Conservation (phyloP, 495 filamentous ascomycete genomes). For the Haplographium delicatum region DNA sequence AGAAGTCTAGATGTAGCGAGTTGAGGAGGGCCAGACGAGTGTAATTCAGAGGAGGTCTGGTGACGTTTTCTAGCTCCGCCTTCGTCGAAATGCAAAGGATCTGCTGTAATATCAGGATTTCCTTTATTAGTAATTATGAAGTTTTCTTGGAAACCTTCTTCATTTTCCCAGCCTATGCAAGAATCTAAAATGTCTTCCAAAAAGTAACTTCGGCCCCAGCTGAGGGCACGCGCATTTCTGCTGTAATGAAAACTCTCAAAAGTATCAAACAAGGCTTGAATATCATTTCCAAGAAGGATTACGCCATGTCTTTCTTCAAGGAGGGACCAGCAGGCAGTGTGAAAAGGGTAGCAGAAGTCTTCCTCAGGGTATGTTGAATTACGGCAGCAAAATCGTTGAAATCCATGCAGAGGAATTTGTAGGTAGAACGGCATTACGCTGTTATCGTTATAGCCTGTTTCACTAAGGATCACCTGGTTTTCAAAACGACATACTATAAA, state of each 20-base stretch:
- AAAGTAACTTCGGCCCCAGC: slow-evolving; percentile 9
- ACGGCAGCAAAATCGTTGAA: slow-evolving; percentile 7
- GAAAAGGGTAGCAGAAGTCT: slow-evolving; percentile 13
- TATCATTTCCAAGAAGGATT: background rate
- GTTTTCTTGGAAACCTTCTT: background rate
- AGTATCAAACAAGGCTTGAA: slow-evolving; percentile 5
- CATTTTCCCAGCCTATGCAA: background rate
- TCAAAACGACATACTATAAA: slow-evolving; percentile 4
- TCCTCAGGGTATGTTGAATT: background rate
- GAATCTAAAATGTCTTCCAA: slow-evolving; percentile 9
- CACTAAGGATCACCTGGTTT: background rate
- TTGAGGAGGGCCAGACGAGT: too few relatives aligned
- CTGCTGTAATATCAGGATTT: slow-evolving; percentile 1
- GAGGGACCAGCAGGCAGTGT: slow-evolving; percentile 8
- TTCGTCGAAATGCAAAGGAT: slow-evolving; percentile 7
- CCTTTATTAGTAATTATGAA: slow-evolving; percentile 4
- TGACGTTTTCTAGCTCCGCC: background rate
- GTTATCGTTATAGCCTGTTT: slow-evolving; percentile 1
- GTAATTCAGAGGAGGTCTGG: too few relatives aligned
- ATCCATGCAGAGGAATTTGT: background rate
- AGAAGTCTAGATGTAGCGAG: slow-evolving; percentile 4
- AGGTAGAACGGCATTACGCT: slow-evolving; percentile 4
- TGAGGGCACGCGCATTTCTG: slow-evolving; percentile 3
- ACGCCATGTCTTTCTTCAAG: slow-evolving; percentile 3
- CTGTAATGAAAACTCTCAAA: slow-evolving; percentile 11